Evolutionary conservation across 768 basidiomycete genomes (phyloP).

Genomic region (Cystofilobasidium ferigula): DNA sequence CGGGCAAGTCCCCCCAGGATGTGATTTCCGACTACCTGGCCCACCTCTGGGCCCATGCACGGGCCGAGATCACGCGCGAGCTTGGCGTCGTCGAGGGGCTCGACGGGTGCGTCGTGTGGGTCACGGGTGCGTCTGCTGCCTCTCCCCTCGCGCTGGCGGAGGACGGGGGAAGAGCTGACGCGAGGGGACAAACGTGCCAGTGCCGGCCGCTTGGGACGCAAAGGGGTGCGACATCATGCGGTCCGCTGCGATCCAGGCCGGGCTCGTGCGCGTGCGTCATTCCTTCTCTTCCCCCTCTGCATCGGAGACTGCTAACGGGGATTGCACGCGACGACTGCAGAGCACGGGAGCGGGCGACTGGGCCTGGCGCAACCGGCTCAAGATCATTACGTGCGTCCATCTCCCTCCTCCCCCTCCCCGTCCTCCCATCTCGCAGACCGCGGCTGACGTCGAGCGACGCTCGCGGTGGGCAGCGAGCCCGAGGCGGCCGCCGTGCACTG

Average conservation of each 20-base stretch:
- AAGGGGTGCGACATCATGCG: conserved; percentile 76
- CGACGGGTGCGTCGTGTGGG: conserved; percentile 44
- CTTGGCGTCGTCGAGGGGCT: conserved; percentile 77
- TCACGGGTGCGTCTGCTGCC: not conserved
- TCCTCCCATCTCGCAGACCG: not conserved
- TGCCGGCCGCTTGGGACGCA: conserved; percentile 85
- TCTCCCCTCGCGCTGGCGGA: too few species aligned
- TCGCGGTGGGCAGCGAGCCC: conserved; percentile 44
- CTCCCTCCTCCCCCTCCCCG: not conserved
- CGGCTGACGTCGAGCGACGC: not conserved
- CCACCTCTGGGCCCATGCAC: conserved; percentile 76
- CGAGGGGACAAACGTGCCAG: conserved; percentile 74
- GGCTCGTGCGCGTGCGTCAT: conserved; percentile 47
- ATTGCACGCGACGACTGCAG: too few species aligned
- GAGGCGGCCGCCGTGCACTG: conserved; percentile 90
- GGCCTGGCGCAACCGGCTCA: conserved; percentile 66
- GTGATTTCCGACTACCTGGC: conserved; percentile 73
- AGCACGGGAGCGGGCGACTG: conserved; percentile 58
- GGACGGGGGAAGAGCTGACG: conserved; percentile 28
- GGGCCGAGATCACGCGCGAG: conserved; percentile 73
- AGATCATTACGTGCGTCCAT: conserved; percentile 63
- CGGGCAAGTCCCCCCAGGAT: conserved; percentile 63
- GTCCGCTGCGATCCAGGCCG: conserved; percentile 67
- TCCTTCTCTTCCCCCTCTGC: too few species aligned
- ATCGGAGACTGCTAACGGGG: too few species aligned